These are phyloP conservation scores for Triangularia setosa DNA, from an alignment of 2,329 filamentous ascomycete genomes.

Conservation along the genomic window DNA sequence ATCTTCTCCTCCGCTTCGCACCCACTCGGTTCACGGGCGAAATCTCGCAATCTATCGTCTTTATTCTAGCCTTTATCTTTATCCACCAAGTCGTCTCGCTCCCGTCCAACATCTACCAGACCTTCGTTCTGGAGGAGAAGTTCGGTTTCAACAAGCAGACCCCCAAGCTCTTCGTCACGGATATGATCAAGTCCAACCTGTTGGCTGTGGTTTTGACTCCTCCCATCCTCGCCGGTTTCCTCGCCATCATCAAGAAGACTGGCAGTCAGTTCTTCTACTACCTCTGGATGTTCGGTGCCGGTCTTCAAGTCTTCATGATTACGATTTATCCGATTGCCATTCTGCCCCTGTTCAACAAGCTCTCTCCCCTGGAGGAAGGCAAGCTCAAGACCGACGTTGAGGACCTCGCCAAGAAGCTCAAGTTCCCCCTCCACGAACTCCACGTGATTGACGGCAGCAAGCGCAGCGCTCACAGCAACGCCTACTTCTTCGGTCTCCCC, in stretches of 20 bases:
- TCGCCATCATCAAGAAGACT: constrained; percentile 90
- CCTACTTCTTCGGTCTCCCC: constrained; percentile 93
- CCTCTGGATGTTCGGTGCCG: constrained; percentile 88
- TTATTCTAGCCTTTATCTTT: constrained; percentile 82
- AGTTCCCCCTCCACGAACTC: constrained; percentile 88
- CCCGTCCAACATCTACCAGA: constrained; percentile 83
- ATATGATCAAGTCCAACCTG: constrained; percentile 87
- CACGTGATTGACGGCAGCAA: constrained; percentile 94
- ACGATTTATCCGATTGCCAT: constrained; percentile 95
- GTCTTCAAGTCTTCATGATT: constrained; percentile 88
- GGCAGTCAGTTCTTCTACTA: constrained; percentile 97
- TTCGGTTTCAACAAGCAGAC: constrained; percentile 99
- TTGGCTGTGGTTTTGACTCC: constrained; percentile 75
- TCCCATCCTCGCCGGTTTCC: constrained; percentile 86
- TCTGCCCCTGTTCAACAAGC: constrained; percentile 95
- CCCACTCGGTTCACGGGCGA: constrained; percentile 81
- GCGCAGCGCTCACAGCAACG: constrained; percentile 82
- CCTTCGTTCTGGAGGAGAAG: constrained; percentile 92
- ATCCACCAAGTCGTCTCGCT: constrained; percentile 76
- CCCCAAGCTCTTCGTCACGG: constrained; percentile 76
- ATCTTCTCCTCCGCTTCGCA: constrained; percentile 67
- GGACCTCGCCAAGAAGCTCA: constrained; percentile 72
- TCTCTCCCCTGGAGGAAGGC: constrained; percentile 85
- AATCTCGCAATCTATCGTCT: constrained; percentile 88
- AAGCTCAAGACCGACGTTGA: constrained; percentile 86